Evolutionary conservation across 495 filamentous ascomycete species (phyloP), one percentile per base, ranked within the genome.

Genomic region (Podospora pseudocomata): DNA sequence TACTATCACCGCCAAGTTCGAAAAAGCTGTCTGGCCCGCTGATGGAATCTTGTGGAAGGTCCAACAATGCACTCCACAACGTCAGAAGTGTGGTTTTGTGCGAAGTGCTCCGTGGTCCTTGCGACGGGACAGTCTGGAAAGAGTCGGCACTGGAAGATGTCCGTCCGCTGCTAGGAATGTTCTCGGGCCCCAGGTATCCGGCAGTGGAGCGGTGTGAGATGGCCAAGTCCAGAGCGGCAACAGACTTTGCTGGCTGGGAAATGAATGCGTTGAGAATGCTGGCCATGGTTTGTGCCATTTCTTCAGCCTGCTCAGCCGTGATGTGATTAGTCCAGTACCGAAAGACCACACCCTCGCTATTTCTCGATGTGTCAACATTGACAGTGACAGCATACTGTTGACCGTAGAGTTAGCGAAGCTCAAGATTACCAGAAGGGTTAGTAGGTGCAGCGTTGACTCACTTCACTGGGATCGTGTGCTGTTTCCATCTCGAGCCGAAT

Each of bases 1-100:
- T 88, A 5, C 70, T 72, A 69, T 91, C 89, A 28, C 88, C 89
- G 32, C 89, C 88, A 15, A 89, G 77, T n/a, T 78, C 80, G 55
- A 89, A 77, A 75, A 91, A 91, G 61, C 80, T 85, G 70, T 86
- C 80, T 6, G 84, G 71, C 18, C 80, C 60, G 13, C 77, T 72
- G 57, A 89, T 82, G 16, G 68, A 68, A 11, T 65, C 71, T 7
- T 63, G 67, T 28, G 65, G 65, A 11, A 72, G 56, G 32, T 74
- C 64, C 63, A 74, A 70, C 66, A 74, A 58, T 57, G 61, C 34
- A 19, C 65, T 69, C 76, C 75, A 78, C n/a, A 77, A 28, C 19
- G 26, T 34, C 0, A 65, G 66, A 2, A 78, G 69, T n/a, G 76
- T 81, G 27, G 76, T 63, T 26, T 67, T 62, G 30, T 62, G 4